Percentiles rank a stretch among this genome's conserved stretches.
phyloP scores from a whole-genome alignment of 148 eudicot genomes.

The Vaccinium vitisidaea region DNA sequence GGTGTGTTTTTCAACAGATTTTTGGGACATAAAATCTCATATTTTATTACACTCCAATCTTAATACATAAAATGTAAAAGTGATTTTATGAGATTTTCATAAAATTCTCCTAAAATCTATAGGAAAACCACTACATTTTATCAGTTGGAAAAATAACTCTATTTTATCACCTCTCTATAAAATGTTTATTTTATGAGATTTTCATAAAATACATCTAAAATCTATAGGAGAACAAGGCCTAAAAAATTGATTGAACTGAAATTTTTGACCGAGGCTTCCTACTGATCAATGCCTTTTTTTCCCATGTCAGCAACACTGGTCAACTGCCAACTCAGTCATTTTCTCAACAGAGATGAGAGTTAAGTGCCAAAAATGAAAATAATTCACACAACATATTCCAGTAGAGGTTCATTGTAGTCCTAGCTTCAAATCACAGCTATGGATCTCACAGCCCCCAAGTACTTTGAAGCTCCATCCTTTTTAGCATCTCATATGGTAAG shows the following conservation, averaged over 20 bases:
- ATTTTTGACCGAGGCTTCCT: not conserved
- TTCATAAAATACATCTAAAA: no score
- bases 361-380: constrained; percentile 10
- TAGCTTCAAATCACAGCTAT: constrained; percentile 10
- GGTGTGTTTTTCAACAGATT: no score
- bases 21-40: no score
- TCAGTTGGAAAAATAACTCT: no score
- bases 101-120: no score
- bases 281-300: not conserved
- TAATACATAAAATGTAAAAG: no score
- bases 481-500: constrained; percentile 34
- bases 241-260: not conserved
- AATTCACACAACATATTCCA: not conserved
- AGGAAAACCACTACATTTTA: no score
- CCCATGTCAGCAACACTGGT: constrained; percentile 18
- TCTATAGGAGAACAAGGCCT: no score
- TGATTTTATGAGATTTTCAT: no score
- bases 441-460: constrained; percentile 34
- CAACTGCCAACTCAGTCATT: constrained; percentile 15
- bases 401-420: not conserved
- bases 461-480: constrained; percentile 29
- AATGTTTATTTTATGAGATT: no score
- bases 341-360: constrained; percentile 10
- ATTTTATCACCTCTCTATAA: no score
- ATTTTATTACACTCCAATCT: no score